Base-by-base conservation (phyloP, 2,329 filamentous ascomycete species). In the Paecilomyces fulvus region DNA sequence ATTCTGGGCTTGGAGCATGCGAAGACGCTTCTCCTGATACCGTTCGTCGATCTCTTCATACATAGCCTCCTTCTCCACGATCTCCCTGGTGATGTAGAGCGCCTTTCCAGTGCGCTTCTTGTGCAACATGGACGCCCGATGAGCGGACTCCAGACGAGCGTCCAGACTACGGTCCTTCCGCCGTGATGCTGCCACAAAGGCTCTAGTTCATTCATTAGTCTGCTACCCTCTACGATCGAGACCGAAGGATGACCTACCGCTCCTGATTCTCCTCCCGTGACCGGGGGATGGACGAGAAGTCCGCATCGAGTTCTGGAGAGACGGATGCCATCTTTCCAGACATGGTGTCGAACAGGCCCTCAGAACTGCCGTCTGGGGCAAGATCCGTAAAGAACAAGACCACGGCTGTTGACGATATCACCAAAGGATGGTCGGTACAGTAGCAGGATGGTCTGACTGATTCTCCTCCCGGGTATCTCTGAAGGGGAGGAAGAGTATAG, bases 1-100 rank as follows among this genome's bases (percentile, higher is more conserved):
- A 57, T 69, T 73, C 59, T 73, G 71, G 3, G 65, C 68, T 46
- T 73, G 69, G 51, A 73, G 63, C 64, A 73, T 70, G n/a, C 66
- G 67, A 48, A 71, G 67, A 30, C 71, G 68, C 56, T 73, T 73
- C 53, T 73, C 70, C 55, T 72, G 70, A 52, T 73, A 73, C 56
- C 92, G 88, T 63, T 95, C 89, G 54, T 95, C 91, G 67, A 95
- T 89, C 71, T 96, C 92, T 67, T 96, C 91, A 68, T 96, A 96
- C 90, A 96, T 95, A 70, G 95, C 90, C 70, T 96, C 92, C 60
- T 90, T 91, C 63, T 88, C 78, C 11, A 96, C 91, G 73, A 94
- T 91, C 66, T 94, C 83, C 71, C 92, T 88, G 25, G 87, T 91
- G 57, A 96, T 88, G 63, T 86, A 85, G 58, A 96, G 80, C 1